Evolutionary conservation across 352 stramenopile genomes (phyloP), one percentile per base, ranked within the genome.

Genomic region (Detonula confervacea): DNA sequence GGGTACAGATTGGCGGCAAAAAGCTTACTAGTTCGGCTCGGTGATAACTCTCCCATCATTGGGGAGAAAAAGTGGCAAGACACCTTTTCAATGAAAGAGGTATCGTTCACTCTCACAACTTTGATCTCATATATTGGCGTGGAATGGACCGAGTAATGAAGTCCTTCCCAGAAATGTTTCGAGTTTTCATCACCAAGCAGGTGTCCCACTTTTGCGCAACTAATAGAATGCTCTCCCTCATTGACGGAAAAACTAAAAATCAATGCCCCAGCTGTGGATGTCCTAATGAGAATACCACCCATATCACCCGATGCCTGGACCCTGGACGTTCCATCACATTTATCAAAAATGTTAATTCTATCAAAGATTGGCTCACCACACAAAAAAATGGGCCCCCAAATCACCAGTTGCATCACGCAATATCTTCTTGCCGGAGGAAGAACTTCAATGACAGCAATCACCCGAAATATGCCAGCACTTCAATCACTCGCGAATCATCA

Each of bases 201-300:
- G 61, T 57, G 1, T 59, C 39, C 39, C 61, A 70, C 42, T 70
- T 70, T 44, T 59, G 47, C 56, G 61, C 39, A 0, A 59, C 39
- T 33, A 56, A 70, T n/a, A 24, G 16, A 14, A 37, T 49, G 44
- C 44, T 29, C 22, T 44, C 39, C 18, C 20, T 37, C 29, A 59
- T 44, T n/a, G n/a, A 57, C 27, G 2, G 7, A 20, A 46, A 39
- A 37, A 27, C 9, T 12, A 29, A 35, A n/a, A 56, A 56, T 24
- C 9, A 18, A 0, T 70, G 61, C 24, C 61, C 47, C 2, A 59
- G 25, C 16, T 70, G 61, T n/a, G 61, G 61, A 42, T 59, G 39
- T 16, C n/a, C 2, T 1, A 25, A 59, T 25, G 42, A 70, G 30
- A 44, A 39, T 11, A 35, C 22, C 20, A 29, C 1, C 24, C 42